These are phyloP conservation scores for Tylopilus plumbeoviolaceoides DNA, from an alignment of 768 basidiomycete species.

Conservation along the genomic window DNA sequence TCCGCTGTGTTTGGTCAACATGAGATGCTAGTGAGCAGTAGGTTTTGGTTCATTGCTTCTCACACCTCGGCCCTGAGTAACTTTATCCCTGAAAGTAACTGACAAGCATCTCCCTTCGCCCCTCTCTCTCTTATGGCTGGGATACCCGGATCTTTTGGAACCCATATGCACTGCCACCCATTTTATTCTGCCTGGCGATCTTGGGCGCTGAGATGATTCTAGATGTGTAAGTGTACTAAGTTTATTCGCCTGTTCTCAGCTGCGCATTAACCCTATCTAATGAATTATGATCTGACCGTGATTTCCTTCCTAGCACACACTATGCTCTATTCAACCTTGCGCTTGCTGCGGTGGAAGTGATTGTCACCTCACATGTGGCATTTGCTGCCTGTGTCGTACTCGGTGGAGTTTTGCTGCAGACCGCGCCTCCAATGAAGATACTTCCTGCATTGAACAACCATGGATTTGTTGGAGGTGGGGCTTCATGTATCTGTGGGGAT, in stretches of 20 bases:
- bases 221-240: constrained; percentile 48
- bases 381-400: constrained; percentile 82
- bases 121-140: constrained; percentile 39
- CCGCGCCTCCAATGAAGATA: constrained; percentile 56
- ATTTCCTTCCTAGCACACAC: constrained; percentile 34
- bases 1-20: constrained; percentile 62
- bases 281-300: not conserved
- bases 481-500: not conserved
- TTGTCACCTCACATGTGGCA: constrained; percentile 77
- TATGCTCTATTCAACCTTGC: constrained; percentile 78
- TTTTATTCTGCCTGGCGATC: constrained; percentile 54
- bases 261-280: not conserved
- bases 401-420: constrained; percentile 85
- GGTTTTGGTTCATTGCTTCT: constrained; percentile 26
- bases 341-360: constrained; percentile 70
- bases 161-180: constrained; percentile 67
- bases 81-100: constrained; percentile 42
- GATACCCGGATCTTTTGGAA: constrained; percentile 51
- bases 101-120: constrained; percentile 60
- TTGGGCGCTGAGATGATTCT: constrained; percentile 51
- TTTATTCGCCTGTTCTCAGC: not conserved
- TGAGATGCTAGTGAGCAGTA: constrained; percentile 59
- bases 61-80: constrained; percentile 1
- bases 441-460: constrained; percentile 8
- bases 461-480: constrained; percentile 2